Conservation (phyloP, 2,329 filamentous ascomycete species). For the Samsoniella hepiali region DNA sequence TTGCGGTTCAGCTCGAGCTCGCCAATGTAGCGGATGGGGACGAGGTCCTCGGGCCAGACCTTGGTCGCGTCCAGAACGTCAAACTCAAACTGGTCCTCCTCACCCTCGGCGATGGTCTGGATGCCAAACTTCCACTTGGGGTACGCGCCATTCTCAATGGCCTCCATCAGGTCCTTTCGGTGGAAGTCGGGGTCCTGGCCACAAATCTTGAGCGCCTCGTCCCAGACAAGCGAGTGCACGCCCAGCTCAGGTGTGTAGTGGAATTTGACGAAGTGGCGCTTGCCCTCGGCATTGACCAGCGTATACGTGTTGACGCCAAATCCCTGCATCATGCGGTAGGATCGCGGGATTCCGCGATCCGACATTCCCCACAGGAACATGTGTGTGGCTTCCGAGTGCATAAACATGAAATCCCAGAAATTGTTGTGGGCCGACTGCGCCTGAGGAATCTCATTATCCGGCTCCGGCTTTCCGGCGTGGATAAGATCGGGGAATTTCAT, state of each 20-base stretch:
- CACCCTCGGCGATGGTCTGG: constrained; percentile 69
- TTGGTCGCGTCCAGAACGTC: constrained; percentile 85
- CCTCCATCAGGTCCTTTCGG: constrained; percentile 70
- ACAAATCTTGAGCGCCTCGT: constrained; percentile 71
- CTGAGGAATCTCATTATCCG: constrained; percentile 67
- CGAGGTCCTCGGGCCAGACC: constrained; percentile 75
- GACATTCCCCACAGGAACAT: constrained; percentile 81
- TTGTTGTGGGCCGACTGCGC: constrained; percentile 70
- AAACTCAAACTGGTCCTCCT: constrained; percentile 76
- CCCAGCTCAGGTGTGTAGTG: constrained; percentile 72
- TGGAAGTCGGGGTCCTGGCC: constrained; percentile 81
- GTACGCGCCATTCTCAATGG: constrained; percentile 67
- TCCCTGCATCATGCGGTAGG: constrained; percentile 81
- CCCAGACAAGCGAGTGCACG: constrained; percentile 74
- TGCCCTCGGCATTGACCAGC: constrained; percentile 63
- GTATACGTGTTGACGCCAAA: constrained; percentile 81
- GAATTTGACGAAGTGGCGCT: constrained; percentile 74
- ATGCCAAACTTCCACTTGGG: constrained; percentile 81
- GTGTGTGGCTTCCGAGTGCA: constrained; percentile 69
- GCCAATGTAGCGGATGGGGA: constrained; percentile 75
- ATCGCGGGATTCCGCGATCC: constrained; percentile 69
- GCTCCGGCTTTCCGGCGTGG: constrained; percentile 64
- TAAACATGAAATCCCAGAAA: constrained; percentile 70
- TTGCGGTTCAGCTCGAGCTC: constrained; percentile 77
- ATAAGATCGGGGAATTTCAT: constrained; percentile 71